Conservation (phyloP, 2,329 filamentous ascomycete genomes). For the Monosporascus sp. region DNA sequence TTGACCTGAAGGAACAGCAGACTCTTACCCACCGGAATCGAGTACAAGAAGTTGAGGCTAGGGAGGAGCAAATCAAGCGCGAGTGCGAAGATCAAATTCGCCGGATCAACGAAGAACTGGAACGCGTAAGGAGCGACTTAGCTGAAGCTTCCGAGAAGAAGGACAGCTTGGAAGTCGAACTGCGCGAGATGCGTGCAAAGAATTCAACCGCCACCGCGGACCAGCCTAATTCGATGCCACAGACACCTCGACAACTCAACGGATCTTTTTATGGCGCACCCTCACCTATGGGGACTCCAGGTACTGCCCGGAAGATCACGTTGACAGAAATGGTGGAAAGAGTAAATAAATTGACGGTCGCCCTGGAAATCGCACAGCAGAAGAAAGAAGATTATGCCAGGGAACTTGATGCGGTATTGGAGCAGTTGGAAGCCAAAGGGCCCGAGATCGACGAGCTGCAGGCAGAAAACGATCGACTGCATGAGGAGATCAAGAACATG, state of each 20-base stretch:
- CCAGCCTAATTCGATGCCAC: slow-evolving; percentile 45
- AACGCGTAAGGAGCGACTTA: slow-evolving; percentile 45
- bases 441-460: slow-evolving; percentile 86
- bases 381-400: slow-evolving; percentile 68
- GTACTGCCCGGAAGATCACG: slow-evolving; percentile 48
- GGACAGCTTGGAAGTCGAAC: slow-evolving; percentile 46
- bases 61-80: slow-evolving; percentile 59
- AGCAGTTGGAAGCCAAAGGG: slow-evolving; percentile 76
- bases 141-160: slow-evolving; percentile 42
- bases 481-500: slow-evolving; percentile 77
- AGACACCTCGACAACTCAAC: slow-evolving; percentile 54
- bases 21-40: slow-evolving; percentile 67
- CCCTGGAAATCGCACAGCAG: slow-evolving; percentile 68
- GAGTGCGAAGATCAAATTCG: slow-evolving; percentile 58
- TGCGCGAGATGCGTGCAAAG: slow-evolving; percentile 48
- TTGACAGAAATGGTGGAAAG: slow-evolving; percentile 61
- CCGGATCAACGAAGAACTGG: slow-evolving; percentile 51
- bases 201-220: slow-evolving; percentile 35
- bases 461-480: slow-evolving; percentile 72
- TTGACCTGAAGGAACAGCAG: slow-evolving; percentile 74
- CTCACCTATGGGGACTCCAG: slow-evolving; percentile 59
- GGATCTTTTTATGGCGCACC: slow-evolving; percentile 49
- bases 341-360: slow-evolving; percentile 62
- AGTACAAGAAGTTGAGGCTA: slow-evolving; percentile 62
- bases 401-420: slow-evolving; percentile 80